Evolutionary conservation across 257 asterid genomes (phyloP).

Genomic region (Ophiorrhiza pumila): DNA sequence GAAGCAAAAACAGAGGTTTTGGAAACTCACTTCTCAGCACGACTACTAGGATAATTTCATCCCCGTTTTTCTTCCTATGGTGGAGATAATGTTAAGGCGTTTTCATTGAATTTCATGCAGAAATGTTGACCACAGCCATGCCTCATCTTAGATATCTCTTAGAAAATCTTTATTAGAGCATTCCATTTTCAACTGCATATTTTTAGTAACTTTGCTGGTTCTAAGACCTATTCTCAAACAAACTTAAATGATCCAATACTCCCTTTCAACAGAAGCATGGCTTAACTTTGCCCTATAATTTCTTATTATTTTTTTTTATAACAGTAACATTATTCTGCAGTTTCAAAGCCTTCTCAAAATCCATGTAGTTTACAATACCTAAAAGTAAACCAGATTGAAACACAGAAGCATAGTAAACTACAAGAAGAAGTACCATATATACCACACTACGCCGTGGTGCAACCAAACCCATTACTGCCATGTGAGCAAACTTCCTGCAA

Average conservation of each 20-base stretch:
- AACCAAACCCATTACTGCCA: slow-evolving; percentile 9
- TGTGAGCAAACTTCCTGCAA: slow-evolving; percentile 3
- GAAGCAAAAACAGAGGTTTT: not conserved
- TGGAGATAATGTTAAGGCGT: not conserved
- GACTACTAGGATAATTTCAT: not conserved
- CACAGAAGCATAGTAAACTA: not conserved
- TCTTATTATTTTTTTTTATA: not conserved
- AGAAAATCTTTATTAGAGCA: not conserved
- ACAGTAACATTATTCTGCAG: not conserved
- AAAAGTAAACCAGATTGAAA: not conserved
- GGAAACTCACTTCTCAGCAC: not conserved
- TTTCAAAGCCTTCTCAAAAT: not conserved
- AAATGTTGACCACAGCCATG: not conserved
- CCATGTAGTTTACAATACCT: not conserved
- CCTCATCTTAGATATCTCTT: not conserved
- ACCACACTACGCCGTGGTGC: not conserved
- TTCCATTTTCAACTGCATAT: not conserved
- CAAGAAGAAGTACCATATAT: not conserved
- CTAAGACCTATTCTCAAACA: not conserved
- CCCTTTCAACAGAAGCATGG: not conserved
- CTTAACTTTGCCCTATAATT: not conserved
- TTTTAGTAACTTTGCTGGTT: not conserved
- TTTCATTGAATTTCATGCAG: not conserved
- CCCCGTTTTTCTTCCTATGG: not conserved
- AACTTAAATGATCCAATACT: not conserved